Conservation (phyloP, 768 basidiomycete genomes). For the Dendrothele bispora region DNA sequence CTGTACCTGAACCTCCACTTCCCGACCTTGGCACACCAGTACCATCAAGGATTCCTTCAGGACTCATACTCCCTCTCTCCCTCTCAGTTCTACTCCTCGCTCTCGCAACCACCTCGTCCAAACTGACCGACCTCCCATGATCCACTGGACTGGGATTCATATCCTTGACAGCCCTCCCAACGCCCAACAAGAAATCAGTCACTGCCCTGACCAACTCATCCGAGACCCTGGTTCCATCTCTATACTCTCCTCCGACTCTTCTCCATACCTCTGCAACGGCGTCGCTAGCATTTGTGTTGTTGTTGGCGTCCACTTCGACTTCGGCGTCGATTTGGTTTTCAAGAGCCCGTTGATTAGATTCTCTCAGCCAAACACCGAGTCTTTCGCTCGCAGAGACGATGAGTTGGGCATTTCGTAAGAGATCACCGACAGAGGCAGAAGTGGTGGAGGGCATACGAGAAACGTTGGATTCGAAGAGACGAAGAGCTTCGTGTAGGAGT, state of each 20-base stretch:
- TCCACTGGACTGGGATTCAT: slow-evolving; percentile 33
- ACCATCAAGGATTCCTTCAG: slow-evolving; percentile 23
- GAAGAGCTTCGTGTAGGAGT: slow-evolving; percentile 69
- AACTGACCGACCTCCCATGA: slow-evolving; percentile 52
- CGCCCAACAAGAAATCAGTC: slow-evolving; percentile 74
- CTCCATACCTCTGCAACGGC: slow-evolving; percentile 60
- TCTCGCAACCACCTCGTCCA: slow-evolving; percentile 48
- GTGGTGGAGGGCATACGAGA: slow-evolving; percentile 49
- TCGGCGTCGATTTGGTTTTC: too few species aligned
- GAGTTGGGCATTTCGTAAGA: slow-evolving; percentile 60
- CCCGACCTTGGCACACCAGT: too few species aligned
- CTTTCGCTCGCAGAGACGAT: slow-evolving; percentile 67
- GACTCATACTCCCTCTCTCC: slow-evolving; percentile 30
- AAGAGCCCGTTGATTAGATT: slow-evolving; percentile 56
- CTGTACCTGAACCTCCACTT: too few species aligned
- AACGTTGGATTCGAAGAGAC: slow-evolving; percentile 69
- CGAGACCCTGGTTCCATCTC: slow-evolving; percentile 68
- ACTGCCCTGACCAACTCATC: slow-evolving; percentile 79
- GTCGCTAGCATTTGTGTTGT: slow-evolving; percentile 27
- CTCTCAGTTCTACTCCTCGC: slow-evolving; percentile 19
- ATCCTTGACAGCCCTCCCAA: slow-evolving; percentile 70
- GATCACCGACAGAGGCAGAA: slow-evolving; percentile 46
- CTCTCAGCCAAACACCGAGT: slow-evolving; percentile 60
- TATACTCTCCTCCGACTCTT: slow-evolving; percentile 66
- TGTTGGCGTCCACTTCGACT: slow-evolving; percentile 73